Conservation (phyloP, 2,329 filamentous ascomycete genomes). For the Aspergillus japonicus region DNA sequence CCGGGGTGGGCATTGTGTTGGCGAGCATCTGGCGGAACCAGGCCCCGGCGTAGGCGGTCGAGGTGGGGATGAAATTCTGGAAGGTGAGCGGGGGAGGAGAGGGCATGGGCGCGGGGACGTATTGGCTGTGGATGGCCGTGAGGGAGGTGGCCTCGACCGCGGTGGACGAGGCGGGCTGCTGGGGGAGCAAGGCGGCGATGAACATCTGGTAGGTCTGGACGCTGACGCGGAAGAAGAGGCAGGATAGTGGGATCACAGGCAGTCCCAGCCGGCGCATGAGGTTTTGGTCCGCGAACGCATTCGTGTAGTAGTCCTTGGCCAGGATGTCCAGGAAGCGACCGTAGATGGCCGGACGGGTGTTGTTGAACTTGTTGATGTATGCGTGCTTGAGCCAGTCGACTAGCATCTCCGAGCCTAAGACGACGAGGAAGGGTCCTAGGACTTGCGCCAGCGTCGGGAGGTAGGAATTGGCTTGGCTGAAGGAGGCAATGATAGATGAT, state of each 20-base stretch:
- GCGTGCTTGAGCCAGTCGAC: conserved; percentile 97
- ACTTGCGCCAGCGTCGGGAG: conserved; percentile 66
- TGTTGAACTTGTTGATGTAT: conserved; percentile 98
- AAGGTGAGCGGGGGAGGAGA: conserved; percentile 61
- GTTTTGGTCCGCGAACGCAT: conserved; percentile 88
- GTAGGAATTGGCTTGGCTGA: conserved; percentile 45
- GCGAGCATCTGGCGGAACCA: conserved; percentile 42
- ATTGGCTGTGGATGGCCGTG: conserved; percentile 45
- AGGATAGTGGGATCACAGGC: conserved; percentile 87
- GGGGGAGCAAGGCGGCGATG: conserved; percentile 78
- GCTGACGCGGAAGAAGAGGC: conserved; percentile 88
- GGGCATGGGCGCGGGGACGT: conserved; percentile 63
- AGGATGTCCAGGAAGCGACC: conserved; percentile 86
- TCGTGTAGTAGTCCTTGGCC: conserved; percentile 96
- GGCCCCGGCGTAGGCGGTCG: conserved; percentile 48
- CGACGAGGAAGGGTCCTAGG: conserved; percentile 86
- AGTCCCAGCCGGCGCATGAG: conserved; percentile 85
- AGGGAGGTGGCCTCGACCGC: conserved; percentile 39
- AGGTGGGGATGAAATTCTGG: conserved; percentile 55
- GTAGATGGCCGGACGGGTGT: conserved; percentile 88
- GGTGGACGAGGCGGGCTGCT: conserved; percentile 56
- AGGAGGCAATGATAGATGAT: conserved; percentile 55
- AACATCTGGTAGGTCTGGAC: conserved; percentile 99
- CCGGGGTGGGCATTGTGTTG: conserved; percentile 44
- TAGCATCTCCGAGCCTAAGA: conserved; percentile 92